Percentiles rank a stretch among this genome's conserved stretches.
These are phyloP conservation scores for Vigna nakashimae DNA, from an alignment of 306 rosid species.

Conservation along the genomic window DNA sequence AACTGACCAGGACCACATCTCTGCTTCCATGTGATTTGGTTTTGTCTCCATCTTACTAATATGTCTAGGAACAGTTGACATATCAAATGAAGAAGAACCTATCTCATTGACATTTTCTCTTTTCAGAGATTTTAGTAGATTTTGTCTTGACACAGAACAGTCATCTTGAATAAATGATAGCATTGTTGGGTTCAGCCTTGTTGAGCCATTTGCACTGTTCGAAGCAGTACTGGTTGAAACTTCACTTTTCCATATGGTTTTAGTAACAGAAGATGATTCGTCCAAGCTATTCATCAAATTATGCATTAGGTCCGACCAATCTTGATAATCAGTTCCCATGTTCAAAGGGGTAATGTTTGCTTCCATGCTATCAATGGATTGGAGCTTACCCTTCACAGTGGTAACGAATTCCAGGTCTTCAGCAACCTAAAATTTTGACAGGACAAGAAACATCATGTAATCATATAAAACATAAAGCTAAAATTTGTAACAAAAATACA, in stretches of 20 bases:
- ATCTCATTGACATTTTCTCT: constrained; percentile 41
- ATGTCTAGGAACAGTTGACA: constrained; percentile 26
- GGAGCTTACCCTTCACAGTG: constrained; percentile 64
- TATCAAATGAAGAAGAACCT: constrained; percentile 37
- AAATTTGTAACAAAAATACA: not conserved
- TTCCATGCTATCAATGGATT: constrained; percentile 43
- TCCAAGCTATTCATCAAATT: constrained; percentile 50
- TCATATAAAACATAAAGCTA: constrained; percentile 33
- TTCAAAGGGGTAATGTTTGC: constrained; percentile 43
- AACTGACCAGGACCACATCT: constrained; percentile 48
- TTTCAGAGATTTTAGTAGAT: constrained; percentile 35
- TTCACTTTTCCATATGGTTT: constrained; percentile 48
- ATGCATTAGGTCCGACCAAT: constrained; percentile 49
- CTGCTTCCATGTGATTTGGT: constrained; percentile 54
- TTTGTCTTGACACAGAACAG: constrained; percentile 33
- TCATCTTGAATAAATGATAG: constrained; percentile 47
- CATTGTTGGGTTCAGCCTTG: constrained; percentile 41
- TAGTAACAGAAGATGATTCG: constrained; percentile 48
- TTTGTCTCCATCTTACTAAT: constrained; percentile 50
- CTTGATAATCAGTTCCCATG: constrained; percentile 41
- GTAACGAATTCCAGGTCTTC: constrained; percentile 69
- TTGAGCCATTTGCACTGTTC: constrained; percentile 29
- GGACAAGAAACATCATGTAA: constrained; percentile 41
- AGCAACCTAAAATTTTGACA: constrained; percentile 67
- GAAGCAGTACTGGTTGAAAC: constrained; percentile 40